These are phyloP conservation scores for Phalaenopsis equestris DNA, from an alignment of 106 monocot species.

Conservation along the genomic window DNA sequence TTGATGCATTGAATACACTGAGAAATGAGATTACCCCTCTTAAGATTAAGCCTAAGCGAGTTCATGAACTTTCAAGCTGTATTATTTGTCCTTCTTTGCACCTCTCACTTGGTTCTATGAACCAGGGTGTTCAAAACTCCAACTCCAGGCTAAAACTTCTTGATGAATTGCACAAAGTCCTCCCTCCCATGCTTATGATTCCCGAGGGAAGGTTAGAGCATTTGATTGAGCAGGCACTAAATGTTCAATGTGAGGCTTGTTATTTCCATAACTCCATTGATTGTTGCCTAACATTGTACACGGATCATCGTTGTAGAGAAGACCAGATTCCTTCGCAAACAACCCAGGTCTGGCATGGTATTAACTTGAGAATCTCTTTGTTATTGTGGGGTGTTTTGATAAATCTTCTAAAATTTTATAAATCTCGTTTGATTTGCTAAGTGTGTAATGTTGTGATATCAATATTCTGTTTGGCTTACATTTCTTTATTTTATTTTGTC, in stretches of 20 bases:
- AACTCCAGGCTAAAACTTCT: conserved; percentile 44
- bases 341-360: conserved; percentile 32
- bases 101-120: conserved; percentile 21
- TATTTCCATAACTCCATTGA: conserved; percentile 57
- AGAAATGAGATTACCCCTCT: conserved; percentile 61
- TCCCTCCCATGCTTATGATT: conserved; percentile 56
- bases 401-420: background rate
- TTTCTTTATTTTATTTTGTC: background rate
- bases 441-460: background rate
- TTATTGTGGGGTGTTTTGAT: background rate
- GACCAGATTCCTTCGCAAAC: conserved; percentile 60
- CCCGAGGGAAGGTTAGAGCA: conserved; percentile 58
- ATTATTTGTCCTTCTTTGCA: conserved; percentile 35
- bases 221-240: conserved; percentile 63
- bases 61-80: conserved; percentile 45
- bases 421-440: background rate
- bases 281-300: conserved; percentile 43
- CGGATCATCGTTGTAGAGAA: conserved; percentile 63
- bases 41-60: conserved; percentile 32
- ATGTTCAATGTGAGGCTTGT: conserved; percentile 49
- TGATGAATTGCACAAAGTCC: conserved; percentile 47
- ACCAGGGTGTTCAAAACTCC: conserved; percentile 5
- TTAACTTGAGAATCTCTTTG: no score
- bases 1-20: conserved; percentile 51
- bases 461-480: background rate